phyloP scores from a whole-genome alignment of 2,329 filamentous ascomycete species.

The Sphaerostilbella broomeana region DNA sequence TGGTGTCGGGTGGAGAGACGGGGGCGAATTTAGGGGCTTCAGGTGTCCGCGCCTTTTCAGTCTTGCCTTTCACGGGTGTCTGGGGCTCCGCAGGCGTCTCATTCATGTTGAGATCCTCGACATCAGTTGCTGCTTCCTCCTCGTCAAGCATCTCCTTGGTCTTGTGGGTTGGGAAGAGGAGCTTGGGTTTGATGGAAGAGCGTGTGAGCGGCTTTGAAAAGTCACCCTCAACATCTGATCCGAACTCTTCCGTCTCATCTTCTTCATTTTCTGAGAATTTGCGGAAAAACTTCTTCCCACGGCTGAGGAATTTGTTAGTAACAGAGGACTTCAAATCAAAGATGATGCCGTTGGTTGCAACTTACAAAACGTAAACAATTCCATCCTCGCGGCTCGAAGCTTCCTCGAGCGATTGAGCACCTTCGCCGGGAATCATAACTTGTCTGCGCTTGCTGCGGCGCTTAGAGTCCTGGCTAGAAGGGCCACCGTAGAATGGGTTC shows the following conservation, averaged over 20 bases:
- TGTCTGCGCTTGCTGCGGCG: slow-evolving; percentile 50
- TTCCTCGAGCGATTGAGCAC: slow-evolving; percentile 54
- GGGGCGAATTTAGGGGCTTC: slow-evolving; percentile 50
- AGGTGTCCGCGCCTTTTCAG: slow-evolving; percentile 38
- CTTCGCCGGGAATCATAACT: slow-evolving; percentile 50
- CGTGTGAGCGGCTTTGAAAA: slow-evolving; percentile 50
- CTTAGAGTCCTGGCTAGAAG: slow-evolving; percentile 34
- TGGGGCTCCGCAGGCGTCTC: slow-evolving; percentile 26
- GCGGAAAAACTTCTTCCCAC: slow-evolving; percentile 72
- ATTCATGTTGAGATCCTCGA: slow-evolving; percentile 41
- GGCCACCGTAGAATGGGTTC: slow-evolving; percentile 64
- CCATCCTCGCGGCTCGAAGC: slow-evolving; percentile 62
- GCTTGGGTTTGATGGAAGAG: slow-evolving; percentile 63
- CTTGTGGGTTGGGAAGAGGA: slow-evolving; percentile 58
- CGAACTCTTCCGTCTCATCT: slow-evolving; percentile 26
- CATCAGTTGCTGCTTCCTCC: slow-evolving; percentile 54
- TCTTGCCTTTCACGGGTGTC: slow-evolving; percentile 32
- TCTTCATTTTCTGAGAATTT: slow-evolving; percentile 48
- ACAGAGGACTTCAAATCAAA: too few species aligned
- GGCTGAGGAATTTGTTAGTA: slow-evolving; percentile 42
- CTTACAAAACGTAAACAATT: slow-evolving; percentile 72
- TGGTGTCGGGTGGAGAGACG: slow-evolving; percentile 56
- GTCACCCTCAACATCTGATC: slow-evolving; percentile 29
- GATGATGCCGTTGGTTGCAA: slow-evolving; percentile 20
- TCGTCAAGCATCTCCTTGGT: slow-evolving; percentile 42